Evolutionary conservation across 495 filamentous ascomycete genomes (phyloP).

Genomic region (Penicillium pulvis): DNA sequence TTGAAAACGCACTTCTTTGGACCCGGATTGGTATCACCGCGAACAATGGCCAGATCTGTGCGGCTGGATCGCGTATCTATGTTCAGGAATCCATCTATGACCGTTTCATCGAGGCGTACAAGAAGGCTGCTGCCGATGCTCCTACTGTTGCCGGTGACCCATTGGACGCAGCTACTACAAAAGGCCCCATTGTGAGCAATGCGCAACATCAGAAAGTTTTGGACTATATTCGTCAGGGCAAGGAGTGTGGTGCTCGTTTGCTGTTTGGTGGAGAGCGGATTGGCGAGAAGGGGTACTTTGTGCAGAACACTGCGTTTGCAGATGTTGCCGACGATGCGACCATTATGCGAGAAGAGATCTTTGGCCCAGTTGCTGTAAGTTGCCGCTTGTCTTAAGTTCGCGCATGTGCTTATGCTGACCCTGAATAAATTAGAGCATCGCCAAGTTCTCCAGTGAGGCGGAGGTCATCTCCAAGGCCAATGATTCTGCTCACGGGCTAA

Average conservation of each 20-base stretch:
- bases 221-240: slow-evolving; percentile 72
- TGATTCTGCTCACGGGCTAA: slow-evolving; percentile 81
- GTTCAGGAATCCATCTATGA: slow-evolving; percentile 59
- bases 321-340: slow-evolving; percentile 40
- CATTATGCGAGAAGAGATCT: slow-evolving; percentile 54
- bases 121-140: slow-evolving; percentile 12
- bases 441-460: slow-evolving; percentile 73
- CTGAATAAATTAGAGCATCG: slow-evolving; percentile 22
- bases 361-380: slow-evolving; percentile 48
- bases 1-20: slow-evolving; percentile 45
- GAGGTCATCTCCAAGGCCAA: slow-evolving; percentile 84
- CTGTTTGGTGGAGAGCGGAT: slow-evolving; percentile 63
- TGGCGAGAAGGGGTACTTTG: slow-evolving; percentile 46
- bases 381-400: not conserved
- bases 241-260: slow-evolving; percentile 76
- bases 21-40: slow-evolving; percentile 44
- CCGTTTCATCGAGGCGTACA: slow-evolving; percentile 44
- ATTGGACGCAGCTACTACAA: slow-evolving; percentile 67
- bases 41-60: slow-evolving; percentile 58
- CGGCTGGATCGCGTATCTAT: slow-evolving; percentile 51
- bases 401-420: slow-evolving; percentile 3
- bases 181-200: slow-evolving; percentile 83
- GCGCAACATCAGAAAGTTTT: slow-evolving; percentile 83
- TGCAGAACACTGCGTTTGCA: slow-evolving; percentile 51
- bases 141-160: slow-evolving; percentile 68